A percentile compares a stretch with the other conserved stretches of the same genome.
phyloP scores from a whole-genome alignment of 225 moss, liverwort and hornwort species.

The Rhytidiadelphus loreus region DNA sequence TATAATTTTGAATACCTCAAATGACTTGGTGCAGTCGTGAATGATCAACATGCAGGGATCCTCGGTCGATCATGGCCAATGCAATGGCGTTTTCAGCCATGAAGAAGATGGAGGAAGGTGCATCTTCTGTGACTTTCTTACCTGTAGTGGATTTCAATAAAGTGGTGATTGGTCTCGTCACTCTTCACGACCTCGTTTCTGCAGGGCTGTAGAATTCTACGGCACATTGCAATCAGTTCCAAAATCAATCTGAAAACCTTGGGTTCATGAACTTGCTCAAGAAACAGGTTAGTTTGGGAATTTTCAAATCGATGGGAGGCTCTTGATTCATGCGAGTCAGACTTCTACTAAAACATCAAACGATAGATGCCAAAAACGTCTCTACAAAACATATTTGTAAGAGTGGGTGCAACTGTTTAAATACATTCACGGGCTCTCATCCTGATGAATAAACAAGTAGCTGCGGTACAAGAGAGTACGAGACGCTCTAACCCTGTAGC shows the following conservation, averaged over 20 bases:
- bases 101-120: slow-evolving; percentile 65
- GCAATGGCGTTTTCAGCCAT: slow-evolving; percentile 75
- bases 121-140: slow-evolving; percentile 55
- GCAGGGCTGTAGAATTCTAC: slow-evolving; percentile 48
- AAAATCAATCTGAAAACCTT: neutral
- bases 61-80: slow-evolving; percentile 43
- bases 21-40: neutral
- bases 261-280: neutral
- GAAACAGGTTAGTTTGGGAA: neutral
- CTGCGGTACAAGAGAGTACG: neutral
- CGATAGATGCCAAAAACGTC: neutral
- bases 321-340: neutral
- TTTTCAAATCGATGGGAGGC: neutral
- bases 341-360: neutral
- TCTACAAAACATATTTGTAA: neutral
- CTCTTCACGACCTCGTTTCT: slow-evolving; percentile 65
- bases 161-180: slow-evolving; percentile 60
- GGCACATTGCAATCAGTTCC: neutral
- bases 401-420: too few species aligned
- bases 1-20: neutral
- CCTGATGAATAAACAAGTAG: neutral
- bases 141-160: slow-evolving; percentile 64
- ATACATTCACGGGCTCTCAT: neutral
- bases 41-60: slow-evolving; percentile 28
- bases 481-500: neutral